Conservation (phyloP, 352 stramenopile species). For the Pythium utonaiense region DNA sequence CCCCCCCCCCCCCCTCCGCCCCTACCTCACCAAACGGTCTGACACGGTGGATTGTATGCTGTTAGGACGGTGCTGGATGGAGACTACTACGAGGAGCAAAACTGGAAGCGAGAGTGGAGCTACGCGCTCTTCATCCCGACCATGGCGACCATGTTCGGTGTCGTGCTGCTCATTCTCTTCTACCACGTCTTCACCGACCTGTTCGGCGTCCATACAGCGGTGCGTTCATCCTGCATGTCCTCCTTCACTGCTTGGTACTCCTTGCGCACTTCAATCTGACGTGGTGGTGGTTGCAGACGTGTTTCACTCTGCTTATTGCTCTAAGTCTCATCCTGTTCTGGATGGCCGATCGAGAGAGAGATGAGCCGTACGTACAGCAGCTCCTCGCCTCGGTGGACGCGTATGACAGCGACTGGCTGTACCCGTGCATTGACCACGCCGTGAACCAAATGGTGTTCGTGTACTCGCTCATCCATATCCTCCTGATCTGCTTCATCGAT, state of each 20-base stretch:
- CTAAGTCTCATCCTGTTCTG: constrained; percentile 56
- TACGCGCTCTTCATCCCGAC: constrained; percentile 57
- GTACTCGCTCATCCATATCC: constrained; percentile 50
- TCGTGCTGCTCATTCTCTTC: constrained; percentile 59
- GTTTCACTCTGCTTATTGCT: constrained; percentile 44
- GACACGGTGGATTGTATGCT: neutral
- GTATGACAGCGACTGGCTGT: constrained; percentile 83
- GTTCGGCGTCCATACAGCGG: constrained; percentile 47
- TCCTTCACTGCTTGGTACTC: neutral
- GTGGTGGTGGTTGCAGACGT: constrained; percentile 38
- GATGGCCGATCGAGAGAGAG: constrained; percentile 70
- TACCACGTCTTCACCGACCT: constrained; percentile 59
- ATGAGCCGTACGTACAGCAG: constrained; percentile 49
- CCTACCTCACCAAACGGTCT: neutral
- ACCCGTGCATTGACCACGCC: constrained; percentile 71
- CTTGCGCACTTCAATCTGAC: too few species aligned
- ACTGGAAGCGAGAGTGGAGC: constrained; percentile 63
- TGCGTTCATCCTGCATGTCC: constrained; percentile 10
- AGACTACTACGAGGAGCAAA: constrained; percentile 58
- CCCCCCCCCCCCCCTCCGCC: too few species aligned
- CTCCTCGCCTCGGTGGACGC: constrained; percentile 53
- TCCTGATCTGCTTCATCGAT: constrained; percentile 62
- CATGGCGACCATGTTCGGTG: constrained; percentile 43
- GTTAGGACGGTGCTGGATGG: constrained; percentile 48
- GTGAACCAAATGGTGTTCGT: constrained; percentile 81